Percentiles rank a stretch among this genome's conserved stretches.
These are phyloP conservation scores for Arabidopsis arenosa DNA, from an alignment of 345 rosid genomes.

Conservation along the genomic window DNA sequence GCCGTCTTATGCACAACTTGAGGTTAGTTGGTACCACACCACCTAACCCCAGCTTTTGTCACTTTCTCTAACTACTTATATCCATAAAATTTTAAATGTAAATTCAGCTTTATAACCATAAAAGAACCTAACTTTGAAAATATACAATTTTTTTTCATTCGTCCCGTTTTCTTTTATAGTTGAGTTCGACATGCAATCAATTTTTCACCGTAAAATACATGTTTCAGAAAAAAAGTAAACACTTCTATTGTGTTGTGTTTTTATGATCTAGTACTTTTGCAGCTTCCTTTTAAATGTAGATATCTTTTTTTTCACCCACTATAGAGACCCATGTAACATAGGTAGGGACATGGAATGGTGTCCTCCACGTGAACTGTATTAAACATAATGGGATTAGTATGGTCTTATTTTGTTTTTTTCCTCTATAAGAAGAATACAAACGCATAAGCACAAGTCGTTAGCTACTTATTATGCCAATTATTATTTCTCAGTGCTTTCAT, in stretches of 20 bases:
- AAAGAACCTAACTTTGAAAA: neutral
- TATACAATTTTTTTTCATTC: neutral
- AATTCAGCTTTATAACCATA: conserved; percentile 27
- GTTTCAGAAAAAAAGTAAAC: neutral
- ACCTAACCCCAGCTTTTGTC: conserved; percentile 1
- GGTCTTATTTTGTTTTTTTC: neutral
- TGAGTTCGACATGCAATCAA: conserved; percentile 13
- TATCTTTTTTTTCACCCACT: neutral
- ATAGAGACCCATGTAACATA: neutral
- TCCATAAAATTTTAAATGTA: neutral
- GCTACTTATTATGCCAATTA: neutral
- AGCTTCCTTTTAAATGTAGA: neutral
- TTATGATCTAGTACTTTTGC: neutral
- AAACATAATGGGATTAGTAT: conserved; percentile 17
- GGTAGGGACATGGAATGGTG: conserved; percentile 32
- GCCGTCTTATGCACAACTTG: conserved; percentile 57
- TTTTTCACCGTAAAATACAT: neutral
- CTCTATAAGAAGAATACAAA: conserved; percentile 23
- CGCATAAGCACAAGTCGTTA: conserved; percentile 4
- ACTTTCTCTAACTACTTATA: conserved; percentile 18
- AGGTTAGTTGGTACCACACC: conserved; percentile 50
- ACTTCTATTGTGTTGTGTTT: neutral
- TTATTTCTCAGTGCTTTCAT: neutral
- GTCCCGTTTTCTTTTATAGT: neutral
- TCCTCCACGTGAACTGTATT: conserved; percentile 34